Base-by-base conservation (phyloP, 306 rosid genomes). In the Acacia confusa region DNA sequence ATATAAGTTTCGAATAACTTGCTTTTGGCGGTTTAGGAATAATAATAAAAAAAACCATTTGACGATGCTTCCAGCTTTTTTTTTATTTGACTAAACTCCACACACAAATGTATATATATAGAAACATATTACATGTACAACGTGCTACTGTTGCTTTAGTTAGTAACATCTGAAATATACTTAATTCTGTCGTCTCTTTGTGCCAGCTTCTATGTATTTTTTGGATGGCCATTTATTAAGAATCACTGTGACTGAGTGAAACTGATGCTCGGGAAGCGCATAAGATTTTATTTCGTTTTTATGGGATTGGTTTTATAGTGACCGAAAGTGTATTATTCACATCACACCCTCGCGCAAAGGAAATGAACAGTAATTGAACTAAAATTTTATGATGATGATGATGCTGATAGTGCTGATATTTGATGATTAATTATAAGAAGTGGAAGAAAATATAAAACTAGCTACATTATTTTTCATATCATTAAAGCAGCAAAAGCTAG, bases 401-500 rank as follows among this genome's bases (percentile, higher is more conserved):
- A 67, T 40, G 52, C 52, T 41, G 53, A 71, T 70, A 70, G 74
- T 76, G 85, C 81, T 69, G 78, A 60, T 44, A 57, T 58, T 76
- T 27, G 45, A n/a, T 22, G 25, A 81, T 24, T 75, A 50, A 50
- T 50, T 3, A 15, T 48, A 82, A 58, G 36, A 52, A n/a, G 14
- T 4, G 30, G 63, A 34, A 75, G 68, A 75, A 38, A 20, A 8
- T 55, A n/a, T n/a, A n/a, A n/a, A 34, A 58, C 41, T 41, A n/a
- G 25, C 38, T 24, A 12, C 55, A 22, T 68, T 75, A 12, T 36
- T 41, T 41, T 55, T 9, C 0, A n/a, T 22, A 43, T 50, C 58
- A 57, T 57, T 61, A 75, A 19, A 68, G 72, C 53, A 58, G 81
- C 57, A 30, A 34, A 76, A 82, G 61, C 0, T 60, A 10, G 34